Conservation (phyloP, 176 grass and related monocot species). For the Rhynchospora tenuis region DNA sequence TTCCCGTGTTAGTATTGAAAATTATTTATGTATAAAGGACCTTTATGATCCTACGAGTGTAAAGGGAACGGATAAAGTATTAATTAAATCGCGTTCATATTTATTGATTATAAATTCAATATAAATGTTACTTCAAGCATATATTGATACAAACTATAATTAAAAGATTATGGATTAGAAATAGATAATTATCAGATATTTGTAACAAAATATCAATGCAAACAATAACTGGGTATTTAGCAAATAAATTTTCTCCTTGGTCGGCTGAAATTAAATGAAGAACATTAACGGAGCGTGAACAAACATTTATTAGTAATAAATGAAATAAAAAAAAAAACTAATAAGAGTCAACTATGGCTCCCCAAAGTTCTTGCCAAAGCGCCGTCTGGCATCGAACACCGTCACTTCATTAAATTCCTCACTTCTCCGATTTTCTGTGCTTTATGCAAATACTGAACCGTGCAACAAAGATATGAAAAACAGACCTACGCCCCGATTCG, state of each 20-base stretch:
- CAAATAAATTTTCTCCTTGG: neutral
- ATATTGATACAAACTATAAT: no score
- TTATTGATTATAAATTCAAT: no score
- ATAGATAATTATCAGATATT: no score
- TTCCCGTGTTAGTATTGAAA: no score
- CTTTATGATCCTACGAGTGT: no score
- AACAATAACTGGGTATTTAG: neutral
- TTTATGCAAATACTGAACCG: neutral
- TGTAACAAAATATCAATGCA: no score
- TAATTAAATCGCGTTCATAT: no score
- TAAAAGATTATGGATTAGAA: no score
- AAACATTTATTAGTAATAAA: neutral
- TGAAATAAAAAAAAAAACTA: neutral
- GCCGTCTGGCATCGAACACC: neutral
- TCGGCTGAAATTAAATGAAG: neutral
- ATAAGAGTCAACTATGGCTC: neutral
- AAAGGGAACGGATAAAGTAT: no score
- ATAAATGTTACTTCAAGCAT: no score
- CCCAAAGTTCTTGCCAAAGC: neutral
- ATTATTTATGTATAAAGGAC: no score
- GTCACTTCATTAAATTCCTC: neutral
- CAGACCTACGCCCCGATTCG: no score
- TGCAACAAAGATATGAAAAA: neutral
- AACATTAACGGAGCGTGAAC: neutral
- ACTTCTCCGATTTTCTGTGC: neutral